A percentile compares a stretch with the other conserved stretches of the same genome.
Conservation (phyloP, 225 moss, liverwort and hornwort species). For the Polytrichum formosum region DNA sequence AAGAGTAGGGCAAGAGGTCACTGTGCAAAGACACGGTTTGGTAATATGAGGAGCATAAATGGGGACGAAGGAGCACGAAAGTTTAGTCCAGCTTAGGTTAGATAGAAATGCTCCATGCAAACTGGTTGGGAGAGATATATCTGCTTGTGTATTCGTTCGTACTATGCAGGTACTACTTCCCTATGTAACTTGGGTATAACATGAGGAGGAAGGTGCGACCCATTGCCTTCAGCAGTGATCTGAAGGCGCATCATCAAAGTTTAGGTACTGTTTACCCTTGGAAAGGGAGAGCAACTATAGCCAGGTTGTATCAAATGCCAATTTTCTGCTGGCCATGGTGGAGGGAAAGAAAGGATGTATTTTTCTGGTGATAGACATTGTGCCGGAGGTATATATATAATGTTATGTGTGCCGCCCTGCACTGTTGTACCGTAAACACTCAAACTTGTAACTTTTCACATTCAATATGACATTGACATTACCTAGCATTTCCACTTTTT, state of each 20-base stretch:
- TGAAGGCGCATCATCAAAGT: constrained; percentile 55
- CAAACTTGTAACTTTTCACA: constrained; percentile 63
- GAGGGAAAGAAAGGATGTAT: constrained; percentile 61
- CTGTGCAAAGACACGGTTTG: constrained; percentile 38
- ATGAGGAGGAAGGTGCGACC: constrained; percentile 39
- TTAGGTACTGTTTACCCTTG: constrained; percentile 59
- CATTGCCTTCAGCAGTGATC: constrained; percentile 52
- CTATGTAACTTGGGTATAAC: constrained; percentile 18
- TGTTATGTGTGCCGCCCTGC: constrained; percentile 75
- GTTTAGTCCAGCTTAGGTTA: constrained; percentile 46
- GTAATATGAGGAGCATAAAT: constrained; percentile 26
- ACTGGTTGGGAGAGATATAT: constrained; percentile 25
- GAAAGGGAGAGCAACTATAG: constrained; percentile 59
- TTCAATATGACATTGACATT: constrained; percentile 65
- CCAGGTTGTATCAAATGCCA: constrained; percentile 95
- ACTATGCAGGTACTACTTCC: constrained; percentile 16
- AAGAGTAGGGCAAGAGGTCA: constrained; percentile 25
- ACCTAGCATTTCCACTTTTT: constrained; percentile 18
- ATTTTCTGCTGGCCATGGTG: constrained; percentile 93
- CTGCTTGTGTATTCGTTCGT: not conserved
- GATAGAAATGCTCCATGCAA: constrained; percentile 37
- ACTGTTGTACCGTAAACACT: constrained; percentile 94
- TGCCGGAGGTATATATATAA: constrained; percentile 69
- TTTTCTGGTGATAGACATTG: constrained; percentile 79
- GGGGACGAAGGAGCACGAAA: constrained; percentile 17